Base-by-base conservation (phyloP, 23 red algal genomes). In the Cyanidium caldarium region DNA sequence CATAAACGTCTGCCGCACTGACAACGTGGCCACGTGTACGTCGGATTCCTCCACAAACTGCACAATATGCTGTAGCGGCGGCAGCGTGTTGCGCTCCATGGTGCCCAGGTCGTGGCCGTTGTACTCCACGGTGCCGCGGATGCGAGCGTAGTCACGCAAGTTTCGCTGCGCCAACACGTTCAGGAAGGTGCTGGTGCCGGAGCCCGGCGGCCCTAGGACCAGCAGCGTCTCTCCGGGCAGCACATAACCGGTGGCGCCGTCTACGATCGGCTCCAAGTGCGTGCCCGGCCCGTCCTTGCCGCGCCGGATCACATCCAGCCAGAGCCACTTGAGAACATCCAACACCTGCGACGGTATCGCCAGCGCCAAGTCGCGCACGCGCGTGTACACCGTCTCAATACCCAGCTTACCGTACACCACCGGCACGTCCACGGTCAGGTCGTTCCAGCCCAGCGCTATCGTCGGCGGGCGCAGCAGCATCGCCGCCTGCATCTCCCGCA, bases 131-230 rank as follows among this genome's bases (percentile, higher is more conserved):
- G 67, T 46, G 19, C 89, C 89, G 0, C 30, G 31, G 15, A 56
- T 69, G 39, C 42, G 20, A 2, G 76, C 71, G n/a, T 40, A 46
- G 33, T 38, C 69, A 20, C 56, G 31, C 26, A 81, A 3, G 5
- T 28, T 69, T 7, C 80, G 58, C 26, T 68, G 38, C 0, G 89
- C 74, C 14, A 95, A 23, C 33, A 82, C 45, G 34, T 69, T 76
- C 23, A 95, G 73, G 16, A 95, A 72, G 25, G 85, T 76, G 26
- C 68, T 77, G 19, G 66, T 77, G 3, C 89, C 83, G 45, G 66
- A 83, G 12, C 89, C 89, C 14, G 89, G 85, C 15, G 89, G 79
- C 29, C 78, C 82, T 1, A 87, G 44, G 0, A 95, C 81, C 13
- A 95, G 69, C 44, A 86, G 75, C 83, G 86, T 83, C 45, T 87